phyloP scores from a whole-genome alignment of 2,329 filamentous ascomycete genomes.

The Onygenales sp. region DNA sequence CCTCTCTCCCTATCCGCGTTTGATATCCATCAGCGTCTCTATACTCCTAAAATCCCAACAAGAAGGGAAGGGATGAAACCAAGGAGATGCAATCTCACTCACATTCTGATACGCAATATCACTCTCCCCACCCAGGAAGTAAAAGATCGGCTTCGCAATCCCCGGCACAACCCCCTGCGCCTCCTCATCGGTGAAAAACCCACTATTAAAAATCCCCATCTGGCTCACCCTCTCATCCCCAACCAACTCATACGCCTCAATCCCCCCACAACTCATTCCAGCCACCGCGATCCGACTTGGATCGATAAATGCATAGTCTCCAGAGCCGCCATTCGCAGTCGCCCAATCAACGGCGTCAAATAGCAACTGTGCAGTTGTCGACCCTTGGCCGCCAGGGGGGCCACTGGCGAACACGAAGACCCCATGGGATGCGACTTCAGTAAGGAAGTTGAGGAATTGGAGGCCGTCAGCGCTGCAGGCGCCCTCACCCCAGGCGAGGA shows the following conservation, averaged over 20 bases:
- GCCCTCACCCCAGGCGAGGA: conserved; percentile 16
- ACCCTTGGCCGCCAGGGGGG: not conserved
- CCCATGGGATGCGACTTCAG: conserved; percentile 16
- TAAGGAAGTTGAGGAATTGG: conserved; percentile 14
- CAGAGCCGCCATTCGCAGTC: conserved; percentile 9
- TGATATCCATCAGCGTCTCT: conserved; percentile 4
- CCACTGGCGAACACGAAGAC: conserved; percentile 8
- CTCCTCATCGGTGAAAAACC: not conserved
- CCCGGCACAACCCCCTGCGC: not conserved
- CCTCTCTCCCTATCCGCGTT: not conserved
- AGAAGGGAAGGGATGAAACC: not conserved
- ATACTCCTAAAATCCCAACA: not conserved
- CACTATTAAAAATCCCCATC: conserved; percentile 12
- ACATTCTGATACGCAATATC: not conserved
- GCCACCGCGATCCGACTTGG: conserved; percentile 7
- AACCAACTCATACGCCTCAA: conserved; percentile 19
- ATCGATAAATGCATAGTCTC: conserved; percentile 7
- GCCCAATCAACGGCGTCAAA: conserved; percentile 17
- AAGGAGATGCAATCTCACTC: not conserved
- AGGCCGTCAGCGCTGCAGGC: conserved; percentile 14
- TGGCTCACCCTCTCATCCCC: conserved; percentile 19
- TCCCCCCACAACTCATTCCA: conserved; percentile 9
- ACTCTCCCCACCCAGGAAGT: not conserved
- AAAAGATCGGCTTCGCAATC: not conserved
- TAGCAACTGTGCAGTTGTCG: conserved; percentile 8